A percentile compares a stretch with the other conserved stretches of the same genome.
These are phyloP conservation scores for Mucor lusitanicus DNA, from an alignment of 371 early-diverging fungal species.

Conservation along the genomic window DNA sequence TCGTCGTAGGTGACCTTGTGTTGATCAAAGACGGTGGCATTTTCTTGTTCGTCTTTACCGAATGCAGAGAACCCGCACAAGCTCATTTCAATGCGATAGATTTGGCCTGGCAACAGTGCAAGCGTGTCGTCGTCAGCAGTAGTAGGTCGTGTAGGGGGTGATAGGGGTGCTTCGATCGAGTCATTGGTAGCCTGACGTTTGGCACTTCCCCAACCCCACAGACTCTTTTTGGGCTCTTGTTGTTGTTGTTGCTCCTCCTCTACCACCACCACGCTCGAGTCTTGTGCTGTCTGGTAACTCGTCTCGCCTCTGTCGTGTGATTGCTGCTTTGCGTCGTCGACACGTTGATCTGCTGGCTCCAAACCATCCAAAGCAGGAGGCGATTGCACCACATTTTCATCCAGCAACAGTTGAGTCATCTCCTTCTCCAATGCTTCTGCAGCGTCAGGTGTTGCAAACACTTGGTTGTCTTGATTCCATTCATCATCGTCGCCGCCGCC, in stretches of 20 bases:
- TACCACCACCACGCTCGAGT: background rate
- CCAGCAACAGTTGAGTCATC: background rate
- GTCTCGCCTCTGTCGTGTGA: background rate
- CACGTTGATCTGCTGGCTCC: background rate
- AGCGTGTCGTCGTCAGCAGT: background rate
- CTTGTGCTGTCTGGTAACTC: background rate
- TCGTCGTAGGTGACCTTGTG: slow-evolving; percentile 58
- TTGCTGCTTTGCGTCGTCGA: too few relatives aligned
- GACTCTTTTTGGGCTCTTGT: background rate
- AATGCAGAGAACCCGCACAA: slow-evolving; percentile 51
- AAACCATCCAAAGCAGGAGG: background rate
- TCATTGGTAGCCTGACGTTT: slow-evolving; percentile 9
- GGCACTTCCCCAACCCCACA: slow-evolving; percentile 43
- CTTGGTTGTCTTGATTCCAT: slow-evolving; percentile 2
- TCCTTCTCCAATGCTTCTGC: background rate
- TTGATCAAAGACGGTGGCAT: slow-evolving; percentile 60
- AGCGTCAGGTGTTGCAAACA: background rate
- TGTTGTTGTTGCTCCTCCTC: background rate
- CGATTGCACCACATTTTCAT: background rate
- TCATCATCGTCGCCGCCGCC: slow-evolving; percentile 23
- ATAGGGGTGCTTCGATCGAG: background rate
- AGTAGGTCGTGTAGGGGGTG: slow-evolving; percentile 12
- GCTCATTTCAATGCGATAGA: slow-evolving; percentile 54
- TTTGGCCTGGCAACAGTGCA: slow-evolving; percentile 25
- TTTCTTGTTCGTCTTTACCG: slow-evolving; percentile 41